phyloP scores from a whole-genome alignment of 1,139 yeast species.

The Protomyces arabidopsidicola region DNA sequence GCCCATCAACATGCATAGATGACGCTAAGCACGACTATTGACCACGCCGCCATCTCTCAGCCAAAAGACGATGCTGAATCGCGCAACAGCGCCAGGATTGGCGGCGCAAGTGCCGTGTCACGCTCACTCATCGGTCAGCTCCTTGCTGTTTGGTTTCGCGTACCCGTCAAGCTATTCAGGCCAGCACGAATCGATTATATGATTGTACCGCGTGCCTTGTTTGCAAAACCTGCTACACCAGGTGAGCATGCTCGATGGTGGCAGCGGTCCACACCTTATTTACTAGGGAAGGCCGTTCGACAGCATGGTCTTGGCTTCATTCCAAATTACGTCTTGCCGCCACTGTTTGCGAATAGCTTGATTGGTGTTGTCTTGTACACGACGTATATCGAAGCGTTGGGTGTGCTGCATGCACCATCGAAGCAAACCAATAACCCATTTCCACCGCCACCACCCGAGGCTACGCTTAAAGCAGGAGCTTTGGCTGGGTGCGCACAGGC shows the following conservation, averaged over 20 bases:
- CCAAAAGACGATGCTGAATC: background rate
- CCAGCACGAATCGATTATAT: constrained; percentile 87
- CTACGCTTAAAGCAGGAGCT: constrained; percentile 75
- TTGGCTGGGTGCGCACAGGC: constrained; percentile 84
- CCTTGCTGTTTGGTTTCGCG: constrained; percentile 70
- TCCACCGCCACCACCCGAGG: constrained; percentile 42
- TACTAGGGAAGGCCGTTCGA: constrained; percentile 63
- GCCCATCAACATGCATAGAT: background rate
- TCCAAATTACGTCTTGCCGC: constrained; percentile 81
- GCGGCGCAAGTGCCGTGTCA: constrained; percentile 73
- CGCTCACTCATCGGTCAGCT: constrained; percentile 78
- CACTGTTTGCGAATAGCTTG: constrained; percentile 70
- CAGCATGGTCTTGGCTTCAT: constrained; percentile 83
- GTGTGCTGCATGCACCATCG: constrained; percentile 32
- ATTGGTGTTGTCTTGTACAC: constrained; percentile 83
- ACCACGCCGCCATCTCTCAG: background rate
- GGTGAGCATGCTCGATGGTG: constrained; percentile 55
- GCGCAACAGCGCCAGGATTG: constrained; percentile 37
- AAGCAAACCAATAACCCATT: background rate
- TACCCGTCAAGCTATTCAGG: constrained; percentile 74
- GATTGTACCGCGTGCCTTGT: constrained; percentile 41
- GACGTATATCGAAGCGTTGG: constrained; percentile 54
- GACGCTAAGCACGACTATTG: background rate
- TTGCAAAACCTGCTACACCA: constrained; percentile 34
- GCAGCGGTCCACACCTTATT: constrained; percentile 67